Base-by-base conservation (phyloP, 73 alveolate genomes). In the Paramecium biaurelia region DNA sequence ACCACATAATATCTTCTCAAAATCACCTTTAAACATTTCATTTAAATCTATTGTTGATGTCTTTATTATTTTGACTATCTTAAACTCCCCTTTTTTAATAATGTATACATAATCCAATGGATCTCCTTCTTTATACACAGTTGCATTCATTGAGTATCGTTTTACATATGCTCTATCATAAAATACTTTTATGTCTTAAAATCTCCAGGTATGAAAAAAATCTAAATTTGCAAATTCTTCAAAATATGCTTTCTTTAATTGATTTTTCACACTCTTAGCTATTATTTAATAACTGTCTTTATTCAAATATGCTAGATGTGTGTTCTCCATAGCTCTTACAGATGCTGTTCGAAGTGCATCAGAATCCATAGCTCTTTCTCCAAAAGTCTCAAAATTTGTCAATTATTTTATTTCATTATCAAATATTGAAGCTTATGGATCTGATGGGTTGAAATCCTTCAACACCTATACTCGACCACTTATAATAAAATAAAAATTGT, bases 71-170 rank as follows among this genome's bases (percentile, higher is more conserved):
- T 89, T 92, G 34, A 74, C 67, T 30, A 92, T 47, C 59, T 90
- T 86, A 67, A 85, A 93, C 63, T 93, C 95, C 14, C 96, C 96
- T 14, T 85, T 76, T 59, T 93, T 93, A 14, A 93, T 93, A 4
- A 93, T 93, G 56, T 70, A 74, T 12, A 90, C 89, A 28, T 53
- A 45, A 30, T 35, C 89, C 21, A 93, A 76, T 15, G 74, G 85
- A 14, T 86, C 72, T 1, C 95, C 96, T 24, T 57, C 92, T 7
- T 79, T 21, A 35, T 86, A 93, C 6, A 90, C 57, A 10, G 63
- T 12, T 23, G 92, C 57, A 56, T 76, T 53, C 92, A 93, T 70
- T 35, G 84, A 68, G 57, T 53, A 88, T 58, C 85, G 26, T 59
- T 92, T 43, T 23, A 79, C 49, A 30, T 38, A 23, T 8, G 90